Evolutionary conservation across 805 yeast species (phyloP).

Genomic region (Teunomyces panamensis): DNA sequence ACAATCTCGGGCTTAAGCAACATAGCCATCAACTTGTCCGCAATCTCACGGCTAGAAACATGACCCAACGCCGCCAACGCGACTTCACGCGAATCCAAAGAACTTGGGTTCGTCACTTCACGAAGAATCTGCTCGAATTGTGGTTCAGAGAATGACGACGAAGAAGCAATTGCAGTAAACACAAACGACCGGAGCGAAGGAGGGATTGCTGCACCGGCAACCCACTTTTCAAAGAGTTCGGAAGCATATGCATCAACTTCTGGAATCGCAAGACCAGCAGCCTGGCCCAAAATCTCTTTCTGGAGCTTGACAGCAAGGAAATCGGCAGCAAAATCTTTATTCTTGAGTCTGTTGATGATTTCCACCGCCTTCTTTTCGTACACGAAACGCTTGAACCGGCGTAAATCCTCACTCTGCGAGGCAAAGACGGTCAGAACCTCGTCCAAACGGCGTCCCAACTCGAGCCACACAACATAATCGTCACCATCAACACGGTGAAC

Average conservation of each 20-base stretch:
- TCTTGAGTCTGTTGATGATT: conserved; percentile 19
- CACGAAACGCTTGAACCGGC: conserved; percentile 26
- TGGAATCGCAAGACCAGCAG: conserved; percentile 39
- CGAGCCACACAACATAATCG: conserved; percentile 54
- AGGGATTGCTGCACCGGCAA: conserved; percentile 25
- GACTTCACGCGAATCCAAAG: conserved; percentile 58
- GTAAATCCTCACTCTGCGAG: too few species aligned
- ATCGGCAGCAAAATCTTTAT: conserved; percentile 17
- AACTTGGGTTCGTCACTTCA: conserved; percentile 49
- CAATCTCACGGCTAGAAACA: conserved; percentile 32
- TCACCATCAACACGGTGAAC: conserved; percentile 32
- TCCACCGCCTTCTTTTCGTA: conserved; percentile 30
- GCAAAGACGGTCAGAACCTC: conserved; percentile 33
- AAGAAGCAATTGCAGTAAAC: conserved; percentile 40
- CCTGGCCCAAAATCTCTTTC: conserved; percentile 36
- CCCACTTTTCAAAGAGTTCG: conserved; percentile 26
- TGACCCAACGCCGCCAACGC: conserved; percentile 56
- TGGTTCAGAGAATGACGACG: conserved; percentile 26
- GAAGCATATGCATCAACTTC: conserved; percentile 36
- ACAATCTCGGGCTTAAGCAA: conserved; percentile 43
- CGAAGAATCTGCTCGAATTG: conserved; percentile 39
- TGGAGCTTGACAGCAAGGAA: conserved; percentile 33
- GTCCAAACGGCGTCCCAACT: conserved; percentile 42
- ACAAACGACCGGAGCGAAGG: conserved; percentile 46
- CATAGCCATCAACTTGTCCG: conserved; percentile 37